Conservation (phyloP, 1,284 basidiomycete genomes). For the Melampsora occidentalis region DNA sequence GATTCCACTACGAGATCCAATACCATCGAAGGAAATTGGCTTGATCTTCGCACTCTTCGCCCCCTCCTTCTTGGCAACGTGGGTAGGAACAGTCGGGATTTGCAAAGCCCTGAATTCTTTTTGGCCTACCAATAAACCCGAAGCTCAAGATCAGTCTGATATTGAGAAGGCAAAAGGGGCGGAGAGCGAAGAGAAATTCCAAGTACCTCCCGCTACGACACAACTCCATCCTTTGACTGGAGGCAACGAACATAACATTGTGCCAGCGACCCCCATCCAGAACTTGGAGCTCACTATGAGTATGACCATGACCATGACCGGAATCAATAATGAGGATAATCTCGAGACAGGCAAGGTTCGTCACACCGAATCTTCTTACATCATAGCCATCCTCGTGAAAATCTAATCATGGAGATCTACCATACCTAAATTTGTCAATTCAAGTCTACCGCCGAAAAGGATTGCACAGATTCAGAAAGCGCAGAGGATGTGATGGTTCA, state of each 20-base stretch:
- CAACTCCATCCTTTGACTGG: neutral
- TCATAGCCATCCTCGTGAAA: neutral
- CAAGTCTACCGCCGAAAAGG: no score
- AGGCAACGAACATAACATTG: neutral
- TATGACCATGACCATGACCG: neutral
- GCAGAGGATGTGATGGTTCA: conserved; percentile 12
- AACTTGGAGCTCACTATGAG: neutral
- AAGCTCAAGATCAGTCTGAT: neutral
- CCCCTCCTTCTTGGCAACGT: conserved; percentile 25
- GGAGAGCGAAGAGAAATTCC: neutral
- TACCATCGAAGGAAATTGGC: conserved; percentile 40
- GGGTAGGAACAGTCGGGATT: conserved; percentile 35
- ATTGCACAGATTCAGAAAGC: neutral
- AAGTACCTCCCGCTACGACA: neutral
- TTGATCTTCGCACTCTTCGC: conserved; percentile 29
- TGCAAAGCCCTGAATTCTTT: conserved; percentile 18
- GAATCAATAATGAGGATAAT: neutral
- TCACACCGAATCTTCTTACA: neutral
- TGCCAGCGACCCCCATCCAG: neutral
- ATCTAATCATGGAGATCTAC: neutral
- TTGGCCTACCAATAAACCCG: neutral
- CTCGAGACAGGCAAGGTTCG: neutral
- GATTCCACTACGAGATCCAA: conserved; percentile 29
- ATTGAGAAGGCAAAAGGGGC: neutral
- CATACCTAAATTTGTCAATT: neutral